These are phyloP conservation scores for Penicillium atrosanguineum DNA, from an alignment of 495 filamentous ascomycete species.

Conservation along the genomic window DNA sequence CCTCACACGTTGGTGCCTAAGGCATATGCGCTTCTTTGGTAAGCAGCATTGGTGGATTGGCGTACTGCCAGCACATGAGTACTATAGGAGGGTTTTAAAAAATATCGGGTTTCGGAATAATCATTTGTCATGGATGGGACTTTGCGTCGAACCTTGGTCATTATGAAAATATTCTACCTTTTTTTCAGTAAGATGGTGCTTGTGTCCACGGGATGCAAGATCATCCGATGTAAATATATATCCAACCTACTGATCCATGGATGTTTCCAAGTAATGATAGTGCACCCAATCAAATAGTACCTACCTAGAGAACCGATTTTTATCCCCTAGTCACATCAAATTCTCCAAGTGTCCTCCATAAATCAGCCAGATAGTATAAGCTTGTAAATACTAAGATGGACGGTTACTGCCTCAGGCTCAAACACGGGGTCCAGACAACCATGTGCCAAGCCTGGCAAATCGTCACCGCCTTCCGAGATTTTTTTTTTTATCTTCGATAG, in stretches of 20 bases:
- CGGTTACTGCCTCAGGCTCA: slow-evolving; percentile 28
- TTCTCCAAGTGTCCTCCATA: not conserved
- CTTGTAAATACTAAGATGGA: not conserved
- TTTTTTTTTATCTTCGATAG: slow-evolving; percentile 38
- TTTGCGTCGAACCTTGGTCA: no score
- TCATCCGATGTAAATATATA: not conserved
- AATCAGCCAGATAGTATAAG: not conserved
- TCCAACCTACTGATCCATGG: not conserved
- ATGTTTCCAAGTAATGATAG: not conserved
- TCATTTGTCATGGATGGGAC: no score
- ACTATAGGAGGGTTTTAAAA: no score
- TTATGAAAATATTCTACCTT: no score
- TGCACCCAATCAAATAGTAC: not conserved
- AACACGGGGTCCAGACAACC: slow-evolving; percentile 15
- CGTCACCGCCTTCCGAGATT: slow-evolving; percentile 43
- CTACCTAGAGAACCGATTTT: no score
- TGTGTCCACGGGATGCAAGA: no score
- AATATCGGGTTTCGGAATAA: no score
- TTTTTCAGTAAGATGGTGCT: no score
- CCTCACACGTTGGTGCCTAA: not conserved
- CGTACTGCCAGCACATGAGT: no score
- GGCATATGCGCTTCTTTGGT: no score
- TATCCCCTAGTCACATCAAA: not conserved
- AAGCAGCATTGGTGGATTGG: no score
- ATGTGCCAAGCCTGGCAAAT: slow-evolving; percentile 33